Base-by-base conservation (phyloP, 2,329 filamentous ascomycete genomes). In the Alternaria gaisen region DNA sequence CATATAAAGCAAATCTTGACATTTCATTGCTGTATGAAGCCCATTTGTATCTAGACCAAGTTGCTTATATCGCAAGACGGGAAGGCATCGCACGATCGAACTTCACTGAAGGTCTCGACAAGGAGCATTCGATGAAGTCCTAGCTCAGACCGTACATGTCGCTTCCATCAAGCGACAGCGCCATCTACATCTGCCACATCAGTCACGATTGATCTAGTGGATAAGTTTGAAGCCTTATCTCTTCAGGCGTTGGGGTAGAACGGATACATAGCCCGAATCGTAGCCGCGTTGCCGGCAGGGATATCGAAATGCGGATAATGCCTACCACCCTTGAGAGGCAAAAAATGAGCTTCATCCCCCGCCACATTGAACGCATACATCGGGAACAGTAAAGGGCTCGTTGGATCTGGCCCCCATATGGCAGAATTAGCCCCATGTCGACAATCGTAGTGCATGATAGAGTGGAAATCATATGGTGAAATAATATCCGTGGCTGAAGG, bases 391-490 rank as follows among this genome's bases (percentile, higher is more conserved):
- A 18, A n/a, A 22, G 46, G 18, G 2, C 38, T 50, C n/a, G 46
- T 50, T 4, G 8, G 20, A n/a, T 50, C 46, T 14, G 16, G 26
- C 5, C 24, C 16, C 10, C 5, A 18, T 6, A 36, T 24, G 0
- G 46, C 46, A 6, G 9, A 12, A 38, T 50, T 20, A n/a, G 46
- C 14, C 10, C 30, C 46, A 24, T n/a, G 5, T 1, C 18, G 9
- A 26, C 46, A 11, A n/a, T 50, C 46, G 30, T 50, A 50, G 32
- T 50, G 46, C 46, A 50, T 50, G 20, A 50, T 50, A 8, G 30
- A 50, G 12, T 50, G 0, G 8, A 8, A 8, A 12, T 50, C 46
- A 30, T 50, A 50, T 8, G 32, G 20, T 20, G 46, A 24, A 34
- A n/a, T 1, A 2, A 50, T 36, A 4, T 50, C 46, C 16, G 46